phyloP scores from a whole-genome alignment of 139 green algal species.

The Closterium sp. region DNA sequence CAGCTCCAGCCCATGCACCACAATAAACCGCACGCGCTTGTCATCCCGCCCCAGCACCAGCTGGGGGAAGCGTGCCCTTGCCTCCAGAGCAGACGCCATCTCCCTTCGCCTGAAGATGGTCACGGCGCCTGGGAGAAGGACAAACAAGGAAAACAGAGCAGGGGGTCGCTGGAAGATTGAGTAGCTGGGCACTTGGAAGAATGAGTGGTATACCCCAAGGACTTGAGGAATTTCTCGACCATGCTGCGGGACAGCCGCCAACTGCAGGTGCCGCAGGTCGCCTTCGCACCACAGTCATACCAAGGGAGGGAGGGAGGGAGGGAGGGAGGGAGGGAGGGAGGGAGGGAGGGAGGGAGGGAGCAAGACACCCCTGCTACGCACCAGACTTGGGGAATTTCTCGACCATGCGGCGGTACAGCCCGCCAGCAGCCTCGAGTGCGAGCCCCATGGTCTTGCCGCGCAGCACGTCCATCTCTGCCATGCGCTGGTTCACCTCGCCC shows the following conservation, averaged over 20 bases:
- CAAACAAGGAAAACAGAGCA: background rate
- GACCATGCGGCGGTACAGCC: conserved; percentile 21
- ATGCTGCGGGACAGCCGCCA: too few species aligned
- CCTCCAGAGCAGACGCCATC: conserved; percentile 32
- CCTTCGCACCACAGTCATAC: too few species aligned
- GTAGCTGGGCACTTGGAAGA: background rate
- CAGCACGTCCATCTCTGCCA: conserved; percentile 21
- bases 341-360: too few species aligned
- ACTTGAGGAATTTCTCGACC: background rate
- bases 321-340: too few species aligned
- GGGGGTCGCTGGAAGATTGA: background rate
- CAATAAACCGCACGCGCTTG: conserved; percentile 38
- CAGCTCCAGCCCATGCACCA: conserved; percentile 32
- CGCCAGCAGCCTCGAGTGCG: conserved; percentile 30
- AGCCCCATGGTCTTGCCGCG: conserved; percentile 34
- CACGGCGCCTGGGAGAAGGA: background rate
- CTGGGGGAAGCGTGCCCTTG: conserved; percentile 18
- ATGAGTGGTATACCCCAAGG: background rate
- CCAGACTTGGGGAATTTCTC: conserved; percentile 40
- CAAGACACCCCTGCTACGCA: background rate
- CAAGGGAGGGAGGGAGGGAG: background rate
- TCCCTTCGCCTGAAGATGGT: conserved; percentile 24
- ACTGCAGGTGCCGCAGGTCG: too few species aligned
- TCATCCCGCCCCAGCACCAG: conserved; percentile 20
- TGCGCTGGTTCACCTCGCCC: conserved; percentile 36